These are phyloP conservation scores for Oehlia diaphana DNA, from an alignment of 192 early-diverging fungal species.

Conservation along the genomic window DNA sequence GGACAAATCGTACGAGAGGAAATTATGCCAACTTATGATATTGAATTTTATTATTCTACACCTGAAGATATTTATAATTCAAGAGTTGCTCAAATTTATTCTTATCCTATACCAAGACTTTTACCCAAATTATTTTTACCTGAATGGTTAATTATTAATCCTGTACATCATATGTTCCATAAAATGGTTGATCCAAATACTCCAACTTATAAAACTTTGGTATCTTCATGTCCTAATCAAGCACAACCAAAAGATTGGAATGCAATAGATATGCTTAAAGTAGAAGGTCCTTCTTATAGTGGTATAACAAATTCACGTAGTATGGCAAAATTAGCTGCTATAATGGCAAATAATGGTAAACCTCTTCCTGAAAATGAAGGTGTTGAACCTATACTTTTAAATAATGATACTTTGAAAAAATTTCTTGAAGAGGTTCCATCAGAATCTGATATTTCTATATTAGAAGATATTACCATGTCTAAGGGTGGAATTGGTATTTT, in stretches of 20 bases:
- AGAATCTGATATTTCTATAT: conserved; percentile 31
- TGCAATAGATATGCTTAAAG: conserved; percentile 28
- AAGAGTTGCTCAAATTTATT: conserved; percentile 47
- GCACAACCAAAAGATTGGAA: conserved; percentile 44
- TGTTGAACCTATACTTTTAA: conserved; percentile 17
- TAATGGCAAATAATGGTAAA: conserved; percentile 60
- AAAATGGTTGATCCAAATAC: conserved; percentile 34
- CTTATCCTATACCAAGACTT: conserved; percentile 43
- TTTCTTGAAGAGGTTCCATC: conserved; percentile 28
- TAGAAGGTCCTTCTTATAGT: conserved; percentile 49
- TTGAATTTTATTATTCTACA: conserved; percentile 54
- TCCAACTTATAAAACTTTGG: conserved; percentile 31
- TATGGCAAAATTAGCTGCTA: conserved; percentile 58
- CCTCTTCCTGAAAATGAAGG: conserved; percentile 14
- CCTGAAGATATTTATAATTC: not conserved
- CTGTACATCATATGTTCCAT: conserved; percentile 29
- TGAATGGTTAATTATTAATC: conserved; percentile 31
- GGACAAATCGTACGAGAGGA: conserved; percentile 62
- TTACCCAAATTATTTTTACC: conserved; percentile 53
- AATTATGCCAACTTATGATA: conserved; percentile 47
- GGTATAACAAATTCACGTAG: conserved; percentile 60
- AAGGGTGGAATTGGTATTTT: conserved; percentile 46
- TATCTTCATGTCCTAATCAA: conserved; percentile 25
- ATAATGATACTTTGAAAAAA: conserved; percentile 30
- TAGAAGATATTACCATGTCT: conserved; percentile 30